Evolutionary conservation across 1,284 basidiomycete genomes (phyloP), one percentile per base, ranked within the genome.

Genomic region (Meripilus lineatus): DNA sequence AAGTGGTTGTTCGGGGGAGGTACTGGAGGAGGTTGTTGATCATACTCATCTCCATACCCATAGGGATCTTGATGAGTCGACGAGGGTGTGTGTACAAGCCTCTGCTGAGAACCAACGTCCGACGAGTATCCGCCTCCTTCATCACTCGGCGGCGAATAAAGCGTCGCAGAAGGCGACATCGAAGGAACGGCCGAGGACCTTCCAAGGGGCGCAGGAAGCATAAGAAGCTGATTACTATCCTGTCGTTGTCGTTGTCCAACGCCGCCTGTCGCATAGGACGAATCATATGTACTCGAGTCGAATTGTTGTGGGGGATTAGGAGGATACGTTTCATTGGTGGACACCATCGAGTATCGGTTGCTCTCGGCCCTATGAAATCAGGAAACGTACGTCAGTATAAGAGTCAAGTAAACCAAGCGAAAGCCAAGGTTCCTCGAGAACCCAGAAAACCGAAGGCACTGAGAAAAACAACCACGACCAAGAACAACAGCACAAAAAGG

Each of bases 261-360:
- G 34, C 57, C 58, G 43, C 49, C 33, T 7, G 40, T 23, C 20
- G 34, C 54, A 38, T 62, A 65, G 3, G 63, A 61, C 5, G 80
- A 82, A 35, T 88, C 85, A 33, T 75, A 58, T 2, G 84, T 85
- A 51, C 76, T 79, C n/a, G 73, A 67, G 53, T 85, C 79, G 52
- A 75, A 73, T 33, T 65, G 70, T 32, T 69, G 66, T 40, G 72
- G 70, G 45, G 74, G 68, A 40, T 72, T 69, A 45, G 74, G 68
- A 47, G 67, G 71, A 57, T 81, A 82, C 10, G 79, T 76, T 50
- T 93, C 89, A 42, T 81, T 79, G 25, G 79, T 82, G 1, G 89
- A 92, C 3, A 79, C 77, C 59, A 84, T 65, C 6, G 89, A 93
- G 56, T 89, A 84, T 21, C 91, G 75, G 54, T 85, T 75, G 48